Conservation (phyloP, 441 rosid genomes). For the Dalechampia spathulata region DNA sequence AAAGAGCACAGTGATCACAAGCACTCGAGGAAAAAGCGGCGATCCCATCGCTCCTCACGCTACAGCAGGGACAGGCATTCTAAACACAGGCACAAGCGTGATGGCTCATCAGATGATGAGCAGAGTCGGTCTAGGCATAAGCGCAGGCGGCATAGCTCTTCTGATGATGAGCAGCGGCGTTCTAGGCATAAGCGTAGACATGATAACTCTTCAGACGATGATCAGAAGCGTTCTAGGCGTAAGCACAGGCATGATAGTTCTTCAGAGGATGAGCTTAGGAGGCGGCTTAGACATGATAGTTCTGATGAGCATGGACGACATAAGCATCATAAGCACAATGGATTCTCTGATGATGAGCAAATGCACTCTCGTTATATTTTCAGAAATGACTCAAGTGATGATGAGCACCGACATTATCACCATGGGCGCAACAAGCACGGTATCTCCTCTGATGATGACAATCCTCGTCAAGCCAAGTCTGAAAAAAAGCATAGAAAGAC, state of each 20-base stretch:
- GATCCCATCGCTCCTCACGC: slow-evolving; percentile 36
- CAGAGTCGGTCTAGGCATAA: slow-evolving; percentile 12
- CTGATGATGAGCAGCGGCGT: slow-evolving; percentile 16
- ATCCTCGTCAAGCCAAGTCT: slow-evolving; percentile 22
- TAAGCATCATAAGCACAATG: slow-evolving; percentile 14
- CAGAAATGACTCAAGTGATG: slow-evolving; percentile 9
- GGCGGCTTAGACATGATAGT: slow-evolving; percentile 1
- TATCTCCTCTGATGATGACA: slow-evolving; percentile 14
- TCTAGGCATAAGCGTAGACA: slow-evolving; percentile 18
- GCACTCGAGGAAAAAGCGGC: slow-evolving; percentile 39
- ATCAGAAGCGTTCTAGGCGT: slow-evolving; percentile 9
- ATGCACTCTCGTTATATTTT: background rate
- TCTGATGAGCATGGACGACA: too few species aligned
- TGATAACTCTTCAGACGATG: slow-evolving; percentile 20
- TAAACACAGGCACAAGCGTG: slow-evolving; percentile 25
- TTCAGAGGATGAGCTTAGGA: slow-evolving; percentile 27
- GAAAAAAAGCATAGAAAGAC: slow-evolving; percentile 29
- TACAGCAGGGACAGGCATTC: slow-evolving; percentile 36
- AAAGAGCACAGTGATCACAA: slow-evolving; percentile 29
- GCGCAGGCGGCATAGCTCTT: slow-evolving; percentile 18
- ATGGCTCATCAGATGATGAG: slow-evolving; percentile 26
- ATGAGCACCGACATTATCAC: slow-evolving; percentile 6
- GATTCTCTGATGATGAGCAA: slow-evolving; percentile 11
- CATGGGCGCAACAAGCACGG: slow-evolving; percentile 15
- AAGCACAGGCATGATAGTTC: slow-evolving; percentile 19